A percentile compares a stretch with the other conserved stretches of the same genome.
Conservation (phyloP, 1,139 yeast species). For the Wickerhamomyces sp. region DNA sequence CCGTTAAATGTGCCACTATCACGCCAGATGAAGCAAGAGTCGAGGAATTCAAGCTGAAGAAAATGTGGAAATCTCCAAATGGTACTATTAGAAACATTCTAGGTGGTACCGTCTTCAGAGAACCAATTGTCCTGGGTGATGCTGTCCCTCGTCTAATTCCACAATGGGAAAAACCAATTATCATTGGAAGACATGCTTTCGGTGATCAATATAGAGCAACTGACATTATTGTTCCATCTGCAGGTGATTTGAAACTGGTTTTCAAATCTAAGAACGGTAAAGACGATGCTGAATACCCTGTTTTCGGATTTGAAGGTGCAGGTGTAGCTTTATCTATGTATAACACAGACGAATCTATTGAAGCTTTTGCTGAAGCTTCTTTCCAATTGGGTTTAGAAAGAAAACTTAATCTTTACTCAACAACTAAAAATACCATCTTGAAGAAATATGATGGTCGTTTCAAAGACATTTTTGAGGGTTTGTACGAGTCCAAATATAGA, state of each 20-base stretch:
- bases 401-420: constrained; percentile 61
- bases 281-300: constrained; percentile 39
- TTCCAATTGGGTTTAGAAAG: constrained; percentile 69
- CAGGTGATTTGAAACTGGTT: constrained; percentile 64
- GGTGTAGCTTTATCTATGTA: constrained; percentile 84
- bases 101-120: constrained; percentile 83
- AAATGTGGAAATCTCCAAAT: constrained; percentile 86
- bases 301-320: constrained; percentile 56
- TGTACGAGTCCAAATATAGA: constrained; percentile 58
- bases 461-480: constrained; percentile 70
- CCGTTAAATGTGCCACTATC: constrained; percentile 82
- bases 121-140: constrained; percentile 51
- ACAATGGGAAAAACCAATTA: constrained; percentile 78
- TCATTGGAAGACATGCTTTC: constrained; percentile 82
- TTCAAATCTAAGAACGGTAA: constrained; percentile 61
- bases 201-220: constrained; percentile 86
- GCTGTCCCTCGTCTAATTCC: constrained; percentile 65
- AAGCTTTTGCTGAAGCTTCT: constrained; percentile 74
- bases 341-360: constrained; percentile 76
- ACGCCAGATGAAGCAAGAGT: constrained; percentile 85
- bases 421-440: constrained; percentile 77
- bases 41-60: constrained; percentile 64
- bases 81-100: constrained; percentile 80
- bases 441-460: constrained; percentile 80
- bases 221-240: constrained; percentile 61